Percentiles rank a stretch among this genome's conserved stretches.
phyloP scores from a whole-genome alignment of 768 basidiomycete genomes.

The Rhodosporidiobolus sp. region DNA sequence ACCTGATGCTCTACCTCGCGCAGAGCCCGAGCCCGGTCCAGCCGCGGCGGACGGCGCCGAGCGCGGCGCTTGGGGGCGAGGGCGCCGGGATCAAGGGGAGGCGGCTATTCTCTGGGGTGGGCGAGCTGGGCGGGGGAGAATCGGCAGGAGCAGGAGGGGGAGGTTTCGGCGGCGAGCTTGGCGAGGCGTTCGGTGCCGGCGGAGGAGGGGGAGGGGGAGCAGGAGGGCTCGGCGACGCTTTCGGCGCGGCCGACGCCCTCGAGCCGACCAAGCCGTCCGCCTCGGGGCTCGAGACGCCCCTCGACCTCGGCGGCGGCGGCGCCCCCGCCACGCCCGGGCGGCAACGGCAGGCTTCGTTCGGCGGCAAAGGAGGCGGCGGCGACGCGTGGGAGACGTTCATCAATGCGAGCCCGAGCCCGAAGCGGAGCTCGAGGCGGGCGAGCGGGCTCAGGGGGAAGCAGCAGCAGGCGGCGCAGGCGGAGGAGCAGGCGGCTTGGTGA shows the following conservation, averaged over 20 bases:
- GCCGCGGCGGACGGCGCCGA: constrained; percentile 6
- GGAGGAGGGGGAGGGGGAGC: not conserved
- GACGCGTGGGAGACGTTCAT: constrained; percentile 27
- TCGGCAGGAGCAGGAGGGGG: not conserved
- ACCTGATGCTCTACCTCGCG: constrained; percentile 44
- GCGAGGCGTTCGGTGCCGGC: not conserved
- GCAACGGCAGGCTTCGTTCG: constrained; percentile 17
- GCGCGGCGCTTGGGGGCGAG: constrained; percentile 9
- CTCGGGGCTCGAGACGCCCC: constrained; percentile 3
- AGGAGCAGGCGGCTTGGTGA: not conserved
- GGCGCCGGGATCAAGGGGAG: constrained; percentile 37
- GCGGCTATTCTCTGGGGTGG: constrained; percentile 31
- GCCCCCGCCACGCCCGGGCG: constrained; percentile 17
- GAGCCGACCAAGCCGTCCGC: not conserved
- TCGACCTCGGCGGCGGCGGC: not conserved
- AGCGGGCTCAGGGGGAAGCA: not conserved
- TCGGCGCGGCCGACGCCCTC: no score
- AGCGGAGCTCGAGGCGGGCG: not conserved
- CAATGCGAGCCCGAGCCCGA: constrained; percentile 26
- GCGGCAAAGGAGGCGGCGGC: not conserved
- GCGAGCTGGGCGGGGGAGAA: not conserved
- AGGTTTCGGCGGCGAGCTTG: constrained; percentile 23
- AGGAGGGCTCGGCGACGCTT: not conserved
- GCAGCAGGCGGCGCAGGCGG: not conserved
- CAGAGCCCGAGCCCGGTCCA: constrained; percentile 38